Conservation (phyloP, 2,329 filamentous ascomycete genomes). For the Penicillium sp. region DNA sequence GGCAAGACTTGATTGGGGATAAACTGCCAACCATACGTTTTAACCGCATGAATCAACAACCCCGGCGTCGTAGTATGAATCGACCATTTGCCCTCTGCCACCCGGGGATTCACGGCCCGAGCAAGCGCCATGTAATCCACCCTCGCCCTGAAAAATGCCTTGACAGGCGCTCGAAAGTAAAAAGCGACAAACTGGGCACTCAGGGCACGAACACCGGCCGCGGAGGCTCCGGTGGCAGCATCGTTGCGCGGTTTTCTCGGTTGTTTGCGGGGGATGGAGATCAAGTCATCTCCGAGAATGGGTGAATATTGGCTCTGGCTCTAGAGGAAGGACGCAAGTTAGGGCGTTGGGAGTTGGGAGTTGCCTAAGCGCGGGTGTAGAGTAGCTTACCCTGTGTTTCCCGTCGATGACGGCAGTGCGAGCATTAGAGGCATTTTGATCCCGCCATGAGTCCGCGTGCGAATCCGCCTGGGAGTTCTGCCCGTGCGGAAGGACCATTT, state of each 20-base stretch:
- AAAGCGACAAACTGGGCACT: conserved; percentile 84
- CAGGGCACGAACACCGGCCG: conserved; percentile 80
- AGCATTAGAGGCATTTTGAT: neutral
- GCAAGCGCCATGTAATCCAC: conserved; percentile 80
- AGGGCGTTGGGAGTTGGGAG: too few species aligned
- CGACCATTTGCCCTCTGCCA: conserved; percentile 55
- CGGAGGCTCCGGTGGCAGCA: conserved; percentile 75
- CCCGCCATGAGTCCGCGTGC: conserved; percentile 1
- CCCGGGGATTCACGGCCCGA: conserved; percentile 63
- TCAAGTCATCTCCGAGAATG: conserved; percentile 1
- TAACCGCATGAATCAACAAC: conserved; percentile 63
- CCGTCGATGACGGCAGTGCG: neutral
- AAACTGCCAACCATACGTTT: conserved; percentile 66
- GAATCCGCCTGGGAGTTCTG: conserved; percentile 1
- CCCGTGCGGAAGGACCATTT: conserved; percentile 6
- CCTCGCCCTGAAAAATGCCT: conserved; percentile 87
- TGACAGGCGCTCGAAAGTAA: conserved; percentile 88
- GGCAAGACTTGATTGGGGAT: conserved; percentile 68
- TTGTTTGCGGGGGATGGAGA: neutral
- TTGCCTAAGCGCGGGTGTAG: too few species aligned
- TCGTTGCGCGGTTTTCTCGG: conserved; percentile 57
- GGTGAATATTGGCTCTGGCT: neutral
- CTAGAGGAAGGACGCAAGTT: too few species aligned
- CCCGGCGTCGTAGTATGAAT: conserved; percentile 65
- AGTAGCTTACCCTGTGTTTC: neutral